A percentile compares a stretch with the other conserved stretches of the same genome.
Evolutionary conservation across 495 filamentous ascomycete genomes (phyloP).

Genomic region (Achaetomiella virescens): DNA sequence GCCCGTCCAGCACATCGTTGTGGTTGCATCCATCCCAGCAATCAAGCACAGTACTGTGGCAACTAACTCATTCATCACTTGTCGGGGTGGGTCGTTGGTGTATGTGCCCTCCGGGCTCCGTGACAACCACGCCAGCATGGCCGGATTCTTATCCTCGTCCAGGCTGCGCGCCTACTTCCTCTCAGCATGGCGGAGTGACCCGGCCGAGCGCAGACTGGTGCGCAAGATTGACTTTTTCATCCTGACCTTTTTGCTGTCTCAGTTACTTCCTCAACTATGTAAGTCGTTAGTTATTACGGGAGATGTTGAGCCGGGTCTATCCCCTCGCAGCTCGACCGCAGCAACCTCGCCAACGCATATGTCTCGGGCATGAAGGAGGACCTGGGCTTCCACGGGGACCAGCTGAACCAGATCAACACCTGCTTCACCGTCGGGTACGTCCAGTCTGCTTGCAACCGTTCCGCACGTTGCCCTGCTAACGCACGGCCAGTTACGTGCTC

Average conservation of each 20-base stretch:
- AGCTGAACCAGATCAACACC: conserved; percentile 55
- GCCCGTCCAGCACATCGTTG: too few relatives aligned
- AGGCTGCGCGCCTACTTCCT: conserved; percentile 10
- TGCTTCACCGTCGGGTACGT: conserved; percentile 38
- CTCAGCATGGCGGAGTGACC: not conserved
- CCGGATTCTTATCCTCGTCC: too few relatives aligned
- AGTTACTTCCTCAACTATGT: conserved; percentile 49
- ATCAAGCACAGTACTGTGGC: too few relatives aligned
- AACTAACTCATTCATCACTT: too few relatives aligned
- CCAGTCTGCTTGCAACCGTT: conserved; percentile 14
- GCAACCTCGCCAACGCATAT: conserved; percentile 58
- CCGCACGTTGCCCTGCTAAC: conserved; percentile 11
- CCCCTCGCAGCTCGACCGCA: conserved; percentile 44
- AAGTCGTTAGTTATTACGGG: too few relatives aligned
- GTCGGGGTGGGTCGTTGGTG: too few relatives aligned
- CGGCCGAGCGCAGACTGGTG: conserved; percentile 44
- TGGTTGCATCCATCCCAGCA: too few relatives aligned
- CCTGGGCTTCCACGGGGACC: conserved; percentile 49
- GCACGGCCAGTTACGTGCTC: conserved; percentile 50
- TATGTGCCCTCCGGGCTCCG: too few relatives aligned
- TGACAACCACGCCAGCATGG: too few relatives aligned
- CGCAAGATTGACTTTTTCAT: conserved; percentile 60
- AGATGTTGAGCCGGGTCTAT: not conserved
- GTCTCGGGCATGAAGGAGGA: conserved; percentile 63
- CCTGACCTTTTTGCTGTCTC: conserved; percentile 57